phyloP scores from a whole-genome alignment of 495 filamentous ascomycete species.

The Corynascus novoguineensis region DNA sequence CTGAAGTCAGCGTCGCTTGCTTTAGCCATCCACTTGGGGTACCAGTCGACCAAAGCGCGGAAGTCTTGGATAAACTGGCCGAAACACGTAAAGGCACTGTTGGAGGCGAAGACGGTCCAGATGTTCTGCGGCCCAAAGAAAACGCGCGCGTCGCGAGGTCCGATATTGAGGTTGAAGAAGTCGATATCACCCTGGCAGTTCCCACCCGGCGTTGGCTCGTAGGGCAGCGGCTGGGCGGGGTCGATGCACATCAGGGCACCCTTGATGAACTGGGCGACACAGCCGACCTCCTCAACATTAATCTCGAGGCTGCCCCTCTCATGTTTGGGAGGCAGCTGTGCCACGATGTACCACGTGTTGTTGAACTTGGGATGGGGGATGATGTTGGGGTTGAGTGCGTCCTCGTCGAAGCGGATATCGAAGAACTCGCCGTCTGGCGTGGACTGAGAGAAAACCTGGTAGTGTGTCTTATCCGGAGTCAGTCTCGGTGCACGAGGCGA shows the following conservation, averaged over 20 bases:
- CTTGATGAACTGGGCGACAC: constrained; percentile 39
- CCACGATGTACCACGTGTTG: constrained; percentile 45
- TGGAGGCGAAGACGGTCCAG: constrained; percentile 46
- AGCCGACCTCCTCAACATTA: constrained; percentile 41
- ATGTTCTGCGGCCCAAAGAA: constrained; percentile 47
- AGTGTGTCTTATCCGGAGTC: constrained; percentile 19
- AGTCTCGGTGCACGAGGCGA: not conserved
- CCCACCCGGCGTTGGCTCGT: constrained; percentile 36
- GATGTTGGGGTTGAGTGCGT: constrained; percentile 48
- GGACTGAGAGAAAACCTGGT: constrained; percentile 40
- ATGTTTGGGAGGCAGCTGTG: constrained; percentile 31
- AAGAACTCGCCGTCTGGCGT: constrained; percentile 39
- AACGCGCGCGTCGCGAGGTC: constrained; percentile 49
- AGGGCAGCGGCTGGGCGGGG: constrained; percentile 35
- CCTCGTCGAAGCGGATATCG: constrained; percentile 36
- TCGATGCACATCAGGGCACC: constrained; percentile 37
- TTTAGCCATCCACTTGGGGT: constrained; percentile 10
- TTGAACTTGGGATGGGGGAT: constrained; percentile 44
- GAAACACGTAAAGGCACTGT: constrained; percentile 46
- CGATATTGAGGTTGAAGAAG: constrained; percentile 34
- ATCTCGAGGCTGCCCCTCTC: constrained; percentile 8
- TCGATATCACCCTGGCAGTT: constrained; percentile 39
- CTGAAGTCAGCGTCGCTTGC: constrained; percentile 34
- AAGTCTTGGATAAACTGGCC: constrained; percentile 50
- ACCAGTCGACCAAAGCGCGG: constrained; percentile 42